Percentiles rank a stretch among this genome's conserved stretches.
phyloP scores from a whole-genome alignment of 75 land plant genomes.

The Picea sitchensis region DNA sequence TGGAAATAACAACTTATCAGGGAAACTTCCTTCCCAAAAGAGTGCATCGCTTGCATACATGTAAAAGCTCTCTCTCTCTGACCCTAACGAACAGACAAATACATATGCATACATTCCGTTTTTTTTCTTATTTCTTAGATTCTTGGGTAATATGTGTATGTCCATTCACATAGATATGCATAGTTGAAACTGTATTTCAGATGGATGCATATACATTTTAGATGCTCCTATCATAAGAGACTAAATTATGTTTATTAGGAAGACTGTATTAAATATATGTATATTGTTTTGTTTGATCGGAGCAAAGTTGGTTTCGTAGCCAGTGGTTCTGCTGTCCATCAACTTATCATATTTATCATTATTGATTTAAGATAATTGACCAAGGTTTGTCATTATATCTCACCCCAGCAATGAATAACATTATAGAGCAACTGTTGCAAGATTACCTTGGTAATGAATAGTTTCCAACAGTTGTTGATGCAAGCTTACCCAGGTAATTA shows the following conservation, averaged over 20 bases:
- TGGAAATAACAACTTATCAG: neutral
- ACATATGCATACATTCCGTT: neutral
- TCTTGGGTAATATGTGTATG: neutral
- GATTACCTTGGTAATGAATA: no score
- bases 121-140: neutral
- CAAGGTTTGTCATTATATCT: no score
- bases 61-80: neutral
- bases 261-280: no score
- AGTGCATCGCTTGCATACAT: neutral
- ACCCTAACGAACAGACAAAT: neutral
- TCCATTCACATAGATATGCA: neutral
- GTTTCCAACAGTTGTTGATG: no score
- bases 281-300: no score
- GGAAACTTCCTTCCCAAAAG: conserved; percentile 2
- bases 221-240: neutral
- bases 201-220: neutral
- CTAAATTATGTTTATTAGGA: neutral
- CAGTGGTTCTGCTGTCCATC: no score
- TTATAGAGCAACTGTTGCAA: no score
- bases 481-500: no score
- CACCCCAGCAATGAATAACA: no score
- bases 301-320: no score
- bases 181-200: neutral
- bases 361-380: no score
- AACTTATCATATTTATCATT: no score